phyloP scores from a whole-genome alignment of 768 basidiomycete species.

The Brasilioporus rufonigricans region DNA sequence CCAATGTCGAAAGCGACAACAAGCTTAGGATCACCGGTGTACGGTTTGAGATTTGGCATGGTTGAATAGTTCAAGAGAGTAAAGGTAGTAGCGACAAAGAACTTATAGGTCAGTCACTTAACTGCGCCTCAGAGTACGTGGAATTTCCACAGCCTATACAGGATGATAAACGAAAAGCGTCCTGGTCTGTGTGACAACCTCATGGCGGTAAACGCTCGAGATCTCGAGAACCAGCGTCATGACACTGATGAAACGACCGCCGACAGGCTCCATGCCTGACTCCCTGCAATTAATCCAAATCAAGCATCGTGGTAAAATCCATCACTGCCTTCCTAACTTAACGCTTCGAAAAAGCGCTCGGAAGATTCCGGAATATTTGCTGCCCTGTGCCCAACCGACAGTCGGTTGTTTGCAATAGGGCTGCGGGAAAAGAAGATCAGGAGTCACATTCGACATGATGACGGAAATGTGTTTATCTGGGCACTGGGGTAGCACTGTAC shows the following conservation, averaged over 20 bases:
- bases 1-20: conserved; percentile 48
- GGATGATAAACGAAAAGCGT: neutral
- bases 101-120: neutral
- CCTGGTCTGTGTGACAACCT: neutral
- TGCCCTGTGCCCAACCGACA: neutral
- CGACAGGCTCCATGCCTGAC: neutral
- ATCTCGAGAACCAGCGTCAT: neutral
- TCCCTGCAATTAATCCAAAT: neutral
- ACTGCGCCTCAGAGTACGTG: neutral
- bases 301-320: neutral
- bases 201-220: neutral
- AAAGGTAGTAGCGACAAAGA: neutral
- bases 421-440: neutral
- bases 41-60: neutral
- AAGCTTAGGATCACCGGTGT: conserved; percentile 26
- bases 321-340: neutral
- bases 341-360: neutral
- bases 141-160: neutral
- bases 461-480: neutral
- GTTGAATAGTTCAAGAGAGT: neutral
- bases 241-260: neutral
- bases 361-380: neutral
- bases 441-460: neutral
- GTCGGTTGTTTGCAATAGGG: neutral
- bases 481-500: neutral